Base-by-base conservation (phyloP, 2,329 filamentous ascomycete species). In the Triangularia verruculosa region DNA sequence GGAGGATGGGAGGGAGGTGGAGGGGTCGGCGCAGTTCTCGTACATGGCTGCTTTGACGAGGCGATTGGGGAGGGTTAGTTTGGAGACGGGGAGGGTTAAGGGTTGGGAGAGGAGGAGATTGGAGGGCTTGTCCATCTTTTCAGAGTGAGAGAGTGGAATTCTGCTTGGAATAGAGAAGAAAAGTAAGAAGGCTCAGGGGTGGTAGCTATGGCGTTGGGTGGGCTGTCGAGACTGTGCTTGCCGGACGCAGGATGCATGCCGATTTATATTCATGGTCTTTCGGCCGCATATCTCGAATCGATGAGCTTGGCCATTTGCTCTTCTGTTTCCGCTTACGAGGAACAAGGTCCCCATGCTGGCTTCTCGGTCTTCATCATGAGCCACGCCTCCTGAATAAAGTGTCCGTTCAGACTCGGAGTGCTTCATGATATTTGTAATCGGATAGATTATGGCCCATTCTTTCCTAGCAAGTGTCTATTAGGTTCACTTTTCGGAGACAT, bases 21-120 rank as follows among this genome's bases (percentile, higher is more conserved):
- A 9, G 4, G 70, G 71, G 66, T 78, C 75, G 25, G 77, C 74
- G 70, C 81, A 72, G 4, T 67, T 67, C 66, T 85, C 80, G 4
- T 81, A 78, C 74, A 86, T 78, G 30, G 84, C 82, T 53, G 84
- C 77, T 67, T 83, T 78, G 53, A 72, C 76, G 1, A 88, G 76
- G 4, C 84, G 80, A 68, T 87, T 87, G 2, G 82, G 82, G 2
- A 87, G 71, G 0, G 76, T 78, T 25, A 88, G 75, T 1, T 85
- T 85, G 70, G 82, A 85, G 12, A 47, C 39, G 65, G 82, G 80
- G 1, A 86, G 76, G 39, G 78, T 82, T 15, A 85, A 69, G 0
- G 82, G 78, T 27, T 80, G 74, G 60, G 72, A 69, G 9, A 80
- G 66, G 32, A 67, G 64, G 4, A 70, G 62, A 20, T 67, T 56